These are phyloP conservation scores for Solanum chacoense DNA, from an alignment of 305 asterid species.

Conservation along the genomic window DNA sequence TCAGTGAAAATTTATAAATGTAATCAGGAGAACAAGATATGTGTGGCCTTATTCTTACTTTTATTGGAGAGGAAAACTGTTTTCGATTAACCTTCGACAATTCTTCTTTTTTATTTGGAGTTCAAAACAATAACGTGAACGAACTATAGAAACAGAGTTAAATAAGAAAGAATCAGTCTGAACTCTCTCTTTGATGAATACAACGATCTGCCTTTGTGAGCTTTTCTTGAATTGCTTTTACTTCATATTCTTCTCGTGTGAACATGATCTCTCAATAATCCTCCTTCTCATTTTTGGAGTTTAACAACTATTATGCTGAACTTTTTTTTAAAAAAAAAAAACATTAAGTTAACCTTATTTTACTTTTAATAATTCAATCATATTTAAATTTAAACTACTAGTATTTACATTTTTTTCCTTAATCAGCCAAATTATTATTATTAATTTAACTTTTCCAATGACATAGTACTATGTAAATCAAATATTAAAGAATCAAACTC, in stretches of 20 bases:
- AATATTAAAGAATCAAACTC: neutral
- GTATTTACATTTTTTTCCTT: neutral
- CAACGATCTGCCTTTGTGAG: conserved; percentile 12
- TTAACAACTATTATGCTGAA: neutral
- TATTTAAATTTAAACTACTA: neutral
- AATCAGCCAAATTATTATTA: neutral
- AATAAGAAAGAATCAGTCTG: conserved; percentile 7
- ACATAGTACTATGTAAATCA: neutral
- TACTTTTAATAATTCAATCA: neutral
- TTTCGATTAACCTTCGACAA: neutral
- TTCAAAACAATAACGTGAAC: neutral
- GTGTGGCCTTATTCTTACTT: neutral
- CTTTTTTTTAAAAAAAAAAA: neutral
- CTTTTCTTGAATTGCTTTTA: conserved; percentile 10
- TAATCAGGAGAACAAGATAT: neutral
- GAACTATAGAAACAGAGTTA: neutral
- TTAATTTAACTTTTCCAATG: neutral
- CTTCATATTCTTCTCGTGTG: conserved; percentile 17
- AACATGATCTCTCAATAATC: conserved; percentile 22
- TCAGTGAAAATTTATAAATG: neutral
- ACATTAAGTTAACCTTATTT: neutral
- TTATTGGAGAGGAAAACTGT: fast-evolving
- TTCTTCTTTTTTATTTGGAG: neutral
- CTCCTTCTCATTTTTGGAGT: conserved; percentile 3
- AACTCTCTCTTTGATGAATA: neutral